phyloP scores from a whole-genome alignment of 2,329 filamentous ascomycete genomes.

The Cryphonectria naterciae region DNA sequence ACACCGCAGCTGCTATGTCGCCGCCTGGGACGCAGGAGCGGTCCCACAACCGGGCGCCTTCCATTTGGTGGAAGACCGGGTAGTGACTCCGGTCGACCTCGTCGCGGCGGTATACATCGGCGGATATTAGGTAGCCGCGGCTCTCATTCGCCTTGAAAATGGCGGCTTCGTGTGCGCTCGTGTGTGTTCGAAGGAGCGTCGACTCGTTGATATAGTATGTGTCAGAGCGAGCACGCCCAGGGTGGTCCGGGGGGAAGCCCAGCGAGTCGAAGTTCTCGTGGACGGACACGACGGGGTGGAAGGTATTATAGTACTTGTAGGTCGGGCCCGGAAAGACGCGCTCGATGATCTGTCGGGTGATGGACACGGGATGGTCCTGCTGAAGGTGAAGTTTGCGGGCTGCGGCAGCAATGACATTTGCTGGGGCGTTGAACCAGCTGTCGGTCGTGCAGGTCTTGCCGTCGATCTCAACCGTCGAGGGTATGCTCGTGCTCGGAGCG shows the following conservation, averaged over 20 bases:
- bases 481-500: conserved; percentile 9
- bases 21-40: conserved; percentile 60
- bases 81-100: conserved; percentile 95
- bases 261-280: conserved; percentile 96
- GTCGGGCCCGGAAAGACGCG: conserved; percentile 76
- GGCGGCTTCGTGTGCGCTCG: conserved; percentile 88
- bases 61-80: conserved; percentile 98
- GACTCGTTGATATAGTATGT: conserved; percentile 92
- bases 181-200: conserved; percentile 89
- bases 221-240: conserved; percentile 83
- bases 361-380: conserved; percentile 84
- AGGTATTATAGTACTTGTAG: conserved; percentile 76
- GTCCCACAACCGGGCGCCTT: conserved; percentile 90
- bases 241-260: conserved; percentile 85
- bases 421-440: conserved; percentile 82
- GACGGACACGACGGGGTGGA: conserved; percentile 83
- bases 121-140: conserved; percentile 85
- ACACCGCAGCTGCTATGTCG: conserved; percentile 68
- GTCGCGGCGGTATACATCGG: conserved; percentile 94
- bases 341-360: conserved; percentile 91
- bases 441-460: conserved; percentile 70
- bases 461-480: conserved; percentile 58
- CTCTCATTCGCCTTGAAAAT: conserved; percentile 73
- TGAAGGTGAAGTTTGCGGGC: conserved; percentile 85
- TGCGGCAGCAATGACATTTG: conserved; percentile 74